Evolutionary conservation across 371 early-diverging fungal genomes (phyloP).

Genomic region (Mortierella sp.): DNA sequence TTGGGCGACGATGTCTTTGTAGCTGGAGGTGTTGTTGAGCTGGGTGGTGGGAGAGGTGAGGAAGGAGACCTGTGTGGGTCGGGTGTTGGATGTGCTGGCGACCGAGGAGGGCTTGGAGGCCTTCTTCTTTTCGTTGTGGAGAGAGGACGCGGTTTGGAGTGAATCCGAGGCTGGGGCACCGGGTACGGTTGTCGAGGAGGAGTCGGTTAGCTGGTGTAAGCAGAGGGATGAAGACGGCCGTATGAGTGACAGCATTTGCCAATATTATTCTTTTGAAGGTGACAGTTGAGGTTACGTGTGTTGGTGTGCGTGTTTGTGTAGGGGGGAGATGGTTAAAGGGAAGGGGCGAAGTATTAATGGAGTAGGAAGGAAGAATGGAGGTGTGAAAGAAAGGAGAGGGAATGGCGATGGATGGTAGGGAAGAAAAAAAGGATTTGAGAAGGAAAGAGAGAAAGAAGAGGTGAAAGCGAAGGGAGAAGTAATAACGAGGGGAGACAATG

Average conservation of each 20-base stretch:
- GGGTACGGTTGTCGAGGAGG: not conserved
- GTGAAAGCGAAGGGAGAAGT: not conserved
- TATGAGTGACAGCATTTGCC: conserved; percentile 48
- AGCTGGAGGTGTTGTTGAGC: conserved; percentile 48
- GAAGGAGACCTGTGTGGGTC: conserved; percentile 2
- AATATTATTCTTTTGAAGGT: not conserved
- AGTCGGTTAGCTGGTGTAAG: conserved; percentile 38
- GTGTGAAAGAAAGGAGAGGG: not conserved
- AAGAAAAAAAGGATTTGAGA: not conserved
- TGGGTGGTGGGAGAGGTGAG: conserved; percentile 10
- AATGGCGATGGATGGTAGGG: too few relatives aligned
- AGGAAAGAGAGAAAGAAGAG: not conserved
- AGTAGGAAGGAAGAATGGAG: not conserved
- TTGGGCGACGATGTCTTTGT: conserved; percentile 70
- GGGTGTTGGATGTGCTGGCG: conserved; percentile 9
- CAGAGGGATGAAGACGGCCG: conserved; percentile 47
- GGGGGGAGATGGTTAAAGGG: not conserved
- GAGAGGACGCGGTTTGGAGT: not conserved
- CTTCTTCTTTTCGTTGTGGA: not conserved
- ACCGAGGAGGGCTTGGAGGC: not conserved
- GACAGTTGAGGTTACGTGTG: not conserved
- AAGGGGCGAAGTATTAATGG: not conserved
- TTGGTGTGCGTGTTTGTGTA: too few relatives aligned
- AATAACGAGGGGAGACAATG: not conserved
- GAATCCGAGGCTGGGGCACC: not conserved